Conservation (phyloP, 805 yeast species). For the Wickerhamiella azyma region DNA sequence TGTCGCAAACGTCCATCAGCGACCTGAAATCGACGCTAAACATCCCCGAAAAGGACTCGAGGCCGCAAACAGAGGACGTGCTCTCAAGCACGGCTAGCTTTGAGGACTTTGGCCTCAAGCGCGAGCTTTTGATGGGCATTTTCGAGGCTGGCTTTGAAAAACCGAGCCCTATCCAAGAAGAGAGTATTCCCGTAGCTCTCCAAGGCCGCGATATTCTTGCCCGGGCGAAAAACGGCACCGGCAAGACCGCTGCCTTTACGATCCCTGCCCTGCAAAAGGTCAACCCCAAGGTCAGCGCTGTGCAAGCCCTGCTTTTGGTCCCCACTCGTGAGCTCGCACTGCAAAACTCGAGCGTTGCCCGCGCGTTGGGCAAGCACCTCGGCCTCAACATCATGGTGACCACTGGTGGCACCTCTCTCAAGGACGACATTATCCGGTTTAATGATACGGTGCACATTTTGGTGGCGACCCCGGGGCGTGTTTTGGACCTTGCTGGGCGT, state of each 20-base stretch:
- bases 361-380: conserved; percentile 88
- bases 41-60: conserved; percentile 71
- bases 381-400: conserved; percentile 92
- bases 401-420: conserved; percentile 91
- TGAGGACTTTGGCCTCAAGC: conserved; percentile 81
- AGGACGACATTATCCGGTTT: conserved; percentile 87
- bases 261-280: conserved; percentile 85
- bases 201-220: conserved; percentile 94
- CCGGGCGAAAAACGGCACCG: conserved; percentile 97
- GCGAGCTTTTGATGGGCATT: conserved; percentile 94
- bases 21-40: conserved; percentile 65
- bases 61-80: conserved; percentile 96
- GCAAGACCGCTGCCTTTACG: conserved; percentile 94
- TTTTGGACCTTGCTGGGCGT: conserved; percentile 83
- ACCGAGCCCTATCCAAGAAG: conserved; percentile 97
- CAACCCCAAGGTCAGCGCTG: conserved; percentile 68
- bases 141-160: conserved; percentile 98
- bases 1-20: conserved; percentile 8
- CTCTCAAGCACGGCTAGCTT: conserved; percentile 82
- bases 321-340: conserved; percentile 97
- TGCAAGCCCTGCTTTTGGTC: conserved; percentile 84
- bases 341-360: conserved; percentile 94
- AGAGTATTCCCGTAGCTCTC: conserved; percentile 86
- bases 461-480: conserved; percentile 98
- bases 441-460: conserved; percentile 86